Evolutionary conservation across 768 basidiomycete species (phyloP).

Genomic region (Russula sp.): DNA sequence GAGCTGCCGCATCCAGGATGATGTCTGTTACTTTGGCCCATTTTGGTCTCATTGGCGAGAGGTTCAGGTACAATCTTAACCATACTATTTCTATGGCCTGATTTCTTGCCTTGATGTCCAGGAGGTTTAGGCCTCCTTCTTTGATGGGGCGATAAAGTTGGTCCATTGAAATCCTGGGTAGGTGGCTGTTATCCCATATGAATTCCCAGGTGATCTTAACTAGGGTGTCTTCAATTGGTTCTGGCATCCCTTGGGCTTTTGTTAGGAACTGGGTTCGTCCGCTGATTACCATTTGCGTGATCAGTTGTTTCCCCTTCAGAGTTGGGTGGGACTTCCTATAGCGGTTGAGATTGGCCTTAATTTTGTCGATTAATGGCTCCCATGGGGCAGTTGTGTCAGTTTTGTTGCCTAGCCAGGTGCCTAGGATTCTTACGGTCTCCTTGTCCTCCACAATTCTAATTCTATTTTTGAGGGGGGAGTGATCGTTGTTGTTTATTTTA

Average conservation of each 20-base stretch:
- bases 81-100: constrained; percentile 18
- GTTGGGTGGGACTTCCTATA: background rate
- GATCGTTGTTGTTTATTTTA: no score
- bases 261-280: background rate
- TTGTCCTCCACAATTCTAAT: background rate
- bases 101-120: constrained; percentile 8
- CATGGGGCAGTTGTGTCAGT: background rate
- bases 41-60: background rate
- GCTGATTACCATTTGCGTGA: background rate
- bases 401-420: background rate
- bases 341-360: background rate
- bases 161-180: background rate
- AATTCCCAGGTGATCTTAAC: constrained; percentile 8
- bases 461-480: no score
- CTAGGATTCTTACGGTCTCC: background rate
- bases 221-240: background rate
- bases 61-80: constrained; percentile 14
- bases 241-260: background rate
- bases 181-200: constrained; percentile 11
- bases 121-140: constrained; percentile 11
- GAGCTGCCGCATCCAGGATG: background rate
- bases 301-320: background rate
- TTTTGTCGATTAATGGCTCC: background rate
- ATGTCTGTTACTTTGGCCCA: constrained; percentile 21
- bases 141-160: background rate